Conservation (phyloP, 768 basidiomycete species). For the Wakefieldia striispora region DNA sequence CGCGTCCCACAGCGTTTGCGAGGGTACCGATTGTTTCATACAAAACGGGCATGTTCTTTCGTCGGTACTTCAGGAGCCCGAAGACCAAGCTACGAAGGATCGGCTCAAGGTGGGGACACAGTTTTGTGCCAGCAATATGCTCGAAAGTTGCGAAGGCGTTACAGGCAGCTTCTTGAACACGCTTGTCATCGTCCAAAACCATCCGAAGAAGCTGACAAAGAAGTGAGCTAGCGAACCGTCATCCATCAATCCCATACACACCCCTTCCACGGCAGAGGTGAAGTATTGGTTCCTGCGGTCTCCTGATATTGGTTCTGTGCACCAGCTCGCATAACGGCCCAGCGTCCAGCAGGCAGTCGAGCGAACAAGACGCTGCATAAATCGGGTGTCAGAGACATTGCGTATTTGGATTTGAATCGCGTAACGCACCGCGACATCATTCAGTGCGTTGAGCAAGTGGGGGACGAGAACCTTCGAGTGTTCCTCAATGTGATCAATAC, state of each 20-base stretch:
- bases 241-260: constrained; percentile 40
- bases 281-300: constrained; percentile 91
- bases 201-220: constrained; percentile 80
- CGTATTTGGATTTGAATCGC: background rate
- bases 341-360: constrained; percentile 99
- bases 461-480: constrained; percentile 90
- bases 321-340: constrained; percentile 98
- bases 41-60: constrained; percentile 97
- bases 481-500: constrained; percentile 93
- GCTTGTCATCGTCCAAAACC: constrained; percentile 97
- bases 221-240: background rate
- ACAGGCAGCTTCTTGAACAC: constrained; percentile 98
- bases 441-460: constrained; percentile 85
- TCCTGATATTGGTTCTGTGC: constrained; percentile 76
- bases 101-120: constrained; percentile 92
- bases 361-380: constrained; percentile 82
- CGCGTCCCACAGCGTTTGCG: constrained; percentile 91
- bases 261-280: constrained; percentile 97
- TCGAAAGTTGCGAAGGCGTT: constrained; percentile 98
- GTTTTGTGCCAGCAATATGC: constrained; percentile 88
- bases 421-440: constrained; percentile 78
- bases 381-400: constrained; percentile 2
- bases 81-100: constrained; percentile 92
- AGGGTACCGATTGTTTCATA: constrained; percentile 98
- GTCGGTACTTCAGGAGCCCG: constrained; percentile 97